Percentiles rank a stretch among this genome's conserved stretches.
These are phyloP conservation scores for Arachnomyces sp. DNA, from an alignment of 2,329 filamentous ascomycete genomes.

Conservation along the genomic window DNA sequence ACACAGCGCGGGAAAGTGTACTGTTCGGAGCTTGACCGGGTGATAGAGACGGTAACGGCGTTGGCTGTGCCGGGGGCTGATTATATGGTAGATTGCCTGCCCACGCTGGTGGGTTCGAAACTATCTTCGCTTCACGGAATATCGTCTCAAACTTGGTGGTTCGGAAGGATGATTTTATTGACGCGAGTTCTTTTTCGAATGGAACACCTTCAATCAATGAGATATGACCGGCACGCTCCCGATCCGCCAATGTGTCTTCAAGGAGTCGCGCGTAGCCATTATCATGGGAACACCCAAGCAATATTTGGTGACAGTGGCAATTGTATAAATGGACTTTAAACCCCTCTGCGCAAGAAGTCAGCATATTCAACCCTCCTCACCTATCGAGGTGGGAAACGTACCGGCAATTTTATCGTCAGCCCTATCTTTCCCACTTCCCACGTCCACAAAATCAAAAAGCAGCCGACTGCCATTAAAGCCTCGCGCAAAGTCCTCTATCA, in stretches of 20 bases:
- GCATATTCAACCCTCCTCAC: constrained; percentile 17
- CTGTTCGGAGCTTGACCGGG: constrained; percentile 24
- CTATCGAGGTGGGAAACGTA: constrained; percentile 20
- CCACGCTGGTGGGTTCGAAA: constrained; percentile 18
- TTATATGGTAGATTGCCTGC: constrained; percentile 6
- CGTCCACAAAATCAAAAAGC: constrained; percentile 45
- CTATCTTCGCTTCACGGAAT: constrained; percentile 47
- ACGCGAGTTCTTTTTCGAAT: constrained; percentile 46
- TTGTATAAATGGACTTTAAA: constrained; percentile 50
- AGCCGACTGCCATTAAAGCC: constrained; percentile 47
- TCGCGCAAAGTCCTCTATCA: constrained; percentile 45
- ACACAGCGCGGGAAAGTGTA: constrained; percentile 27
- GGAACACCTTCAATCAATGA: constrained; percentile 50
- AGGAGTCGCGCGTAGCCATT: constrained; percentile 47
- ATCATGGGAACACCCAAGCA: constrained; percentile 52
- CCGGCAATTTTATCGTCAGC: constrained; percentile 42
- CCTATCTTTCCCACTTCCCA: constrained; percentile 36
- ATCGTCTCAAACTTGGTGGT: constrained; percentile 44
- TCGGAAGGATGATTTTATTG: constrained; percentile 40
- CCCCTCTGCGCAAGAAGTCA: constrained; percentile 32
- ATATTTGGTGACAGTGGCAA: constrained; percentile 52
- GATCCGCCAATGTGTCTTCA: constrained; percentile 40
- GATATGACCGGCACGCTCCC: constrained; percentile 39
- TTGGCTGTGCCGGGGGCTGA: constrained; percentile 2
- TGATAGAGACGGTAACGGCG: constrained; percentile 26